Base-by-base conservation (phyloP, 1,284 basidiomycete species). In the Rhodofomes roseus region DNA sequence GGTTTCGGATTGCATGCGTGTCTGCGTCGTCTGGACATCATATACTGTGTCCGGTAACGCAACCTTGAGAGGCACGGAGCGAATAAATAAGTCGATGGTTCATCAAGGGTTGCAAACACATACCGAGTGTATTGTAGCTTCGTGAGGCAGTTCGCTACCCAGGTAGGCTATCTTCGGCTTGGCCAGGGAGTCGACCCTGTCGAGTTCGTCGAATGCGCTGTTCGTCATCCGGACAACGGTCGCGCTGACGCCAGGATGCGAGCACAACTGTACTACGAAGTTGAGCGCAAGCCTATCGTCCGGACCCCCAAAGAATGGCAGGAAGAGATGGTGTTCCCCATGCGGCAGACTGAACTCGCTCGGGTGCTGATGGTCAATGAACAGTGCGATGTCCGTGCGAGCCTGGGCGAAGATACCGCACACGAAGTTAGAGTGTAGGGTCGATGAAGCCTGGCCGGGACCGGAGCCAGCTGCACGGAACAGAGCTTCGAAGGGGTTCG, bases 281-380 rank as follows among this genome's bases (percentile, higher is more conserved):
- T 80, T 76, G 29, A 90, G 75, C 2, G 83, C 84, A 20, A 84
- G 78, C 2, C 85, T 76, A 63, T 90, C 88, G 67, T 91, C 88
- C 0, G 86, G 81, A 0, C 88, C 89, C 41, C 87, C 88, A 66
- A 88, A 84, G 79, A 90, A 90, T 9, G 85, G 84, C 37, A 90
- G 69, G 70, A 86, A 80, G 57, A 89, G 70, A 64, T 85, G 83
- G 64, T 83, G 77, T 27, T 63, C 61, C 44, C 68, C 71, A 36
- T 37, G 68, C 65, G 39, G 67, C 65, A 3, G 65, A 4, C 41
- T 29, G 7, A 31, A 63, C 27, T 73, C 71, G 25, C 76, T 77
- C 6, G 72, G 72, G 4, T 77, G 75, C 58, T 80, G 77, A 20
- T 85, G 80, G 68, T 96, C 93, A 52, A 96, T 83, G 69, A 85